phyloP scores from a whole-genome alignment of 2,329 filamentous ascomycete species.

The Fusarium sp. region DNA sequence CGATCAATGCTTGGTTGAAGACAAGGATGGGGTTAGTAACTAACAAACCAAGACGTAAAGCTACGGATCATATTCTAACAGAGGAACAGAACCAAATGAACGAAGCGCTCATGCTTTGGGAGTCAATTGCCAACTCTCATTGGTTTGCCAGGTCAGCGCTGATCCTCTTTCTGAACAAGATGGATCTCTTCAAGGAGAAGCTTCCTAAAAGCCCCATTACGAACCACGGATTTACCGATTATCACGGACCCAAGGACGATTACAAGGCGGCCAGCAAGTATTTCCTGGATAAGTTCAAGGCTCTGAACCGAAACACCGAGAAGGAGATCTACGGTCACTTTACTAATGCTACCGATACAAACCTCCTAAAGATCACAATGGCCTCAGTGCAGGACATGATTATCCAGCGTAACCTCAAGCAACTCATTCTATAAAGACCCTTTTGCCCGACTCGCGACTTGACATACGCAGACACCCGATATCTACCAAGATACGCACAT shows the following conservation, averaged over 20 bases:
- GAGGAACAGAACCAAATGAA: constrained; percentile 86
- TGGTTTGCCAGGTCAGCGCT: constrained; percentile 87
- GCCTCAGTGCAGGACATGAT: constrained; percentile 89
- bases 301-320: constrained; percentile 77
- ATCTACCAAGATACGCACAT: constrained; percentile 14
- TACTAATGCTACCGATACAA: constrained; percentile 75
- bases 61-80: constrained; percentile 24
- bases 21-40: constrained; percentile 87
- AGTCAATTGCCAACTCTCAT: constrained; percentile 86
- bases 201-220: constrained; percentile 77
- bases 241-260: constrained; percentile 77
- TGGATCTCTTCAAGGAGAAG: constrained; percentile 86
- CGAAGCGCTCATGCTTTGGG: constrained; percentile 88
- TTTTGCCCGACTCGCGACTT: constrained; percentile 1
- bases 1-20: constrained; percentile 95
- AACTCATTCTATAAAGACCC: constrained; percentile 68
- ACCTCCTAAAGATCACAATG: constrained; percentile 88
- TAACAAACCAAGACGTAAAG: not conserved
- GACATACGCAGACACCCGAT: constrained; percentile 1
- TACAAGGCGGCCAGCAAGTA: constrained; percentile 83
- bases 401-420: constrained; percentile 85
- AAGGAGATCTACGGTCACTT: constrained; percentile 75
- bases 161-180: constrained; percentile 89
- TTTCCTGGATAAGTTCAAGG: constrained; percentile 84
- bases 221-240: constrained; percentile 82